Evolutionary conservation across 2,329 filamentous ascomycete genomes (phyloP).

Genomic region (Leptosphaerulina australis): DNA sequence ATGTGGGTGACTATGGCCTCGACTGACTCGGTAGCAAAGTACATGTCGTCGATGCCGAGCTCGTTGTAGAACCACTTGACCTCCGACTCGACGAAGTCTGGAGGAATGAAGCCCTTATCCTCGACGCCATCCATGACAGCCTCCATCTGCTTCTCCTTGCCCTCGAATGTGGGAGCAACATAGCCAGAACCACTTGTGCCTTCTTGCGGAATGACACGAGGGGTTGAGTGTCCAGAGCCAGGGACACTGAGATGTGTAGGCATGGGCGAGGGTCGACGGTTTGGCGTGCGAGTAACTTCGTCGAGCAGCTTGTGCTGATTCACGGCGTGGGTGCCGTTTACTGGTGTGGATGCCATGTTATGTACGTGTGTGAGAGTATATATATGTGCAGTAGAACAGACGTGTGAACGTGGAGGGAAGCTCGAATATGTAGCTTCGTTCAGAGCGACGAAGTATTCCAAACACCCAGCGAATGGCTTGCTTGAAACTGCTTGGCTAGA

Average conservation of each 20-base stretch:
- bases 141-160: conserved; percentile 90
- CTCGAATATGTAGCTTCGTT: conserved; percentile 9
- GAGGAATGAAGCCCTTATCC: conserved; percentile 84
- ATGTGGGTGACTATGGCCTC: conserved; percentile 92
- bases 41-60: conserved; percentile 97
- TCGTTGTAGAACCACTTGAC: conserved; percentile 97
- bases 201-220: conserved; percentile 78
- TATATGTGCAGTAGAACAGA: conserved; percentile 10
- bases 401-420: background rate
- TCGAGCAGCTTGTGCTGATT: conserved; percentile 64
- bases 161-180: conserved; percentile 90
- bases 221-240: conserved; percentile 60
- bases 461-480: conserved; percentile 13
- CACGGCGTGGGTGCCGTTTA: conserved; percentile 33
- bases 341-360: conserved; percentile 44
- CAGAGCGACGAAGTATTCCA: background rate
- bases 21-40: conserved; percentile 88
- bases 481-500: conserved; percentile 18
- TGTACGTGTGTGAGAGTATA: too few relatives aligned
- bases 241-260: conserved; percentile 83
- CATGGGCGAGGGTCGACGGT: conserved; percentile 80
- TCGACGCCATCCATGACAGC: conserved; percentile 79
- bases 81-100: conserved; percentile 80
- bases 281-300: conserved; percentile 57
- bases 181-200: conserved; percentile 83